Conservation (phyloP, 169 alveolate species). For the Condylostoma magnum region DNA sequence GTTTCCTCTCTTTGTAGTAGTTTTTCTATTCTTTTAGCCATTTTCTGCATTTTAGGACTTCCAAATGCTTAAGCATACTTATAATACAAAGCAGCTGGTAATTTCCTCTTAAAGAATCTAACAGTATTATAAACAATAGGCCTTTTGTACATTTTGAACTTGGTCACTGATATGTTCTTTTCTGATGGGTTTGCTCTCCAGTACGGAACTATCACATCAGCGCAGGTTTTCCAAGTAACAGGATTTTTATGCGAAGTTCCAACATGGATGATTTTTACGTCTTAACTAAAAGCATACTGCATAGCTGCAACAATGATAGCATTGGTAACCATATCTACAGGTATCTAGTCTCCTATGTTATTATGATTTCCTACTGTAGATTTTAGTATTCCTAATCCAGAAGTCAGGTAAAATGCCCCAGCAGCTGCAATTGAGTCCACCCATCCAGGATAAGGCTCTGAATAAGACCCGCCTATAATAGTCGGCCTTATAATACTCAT, state of each 20-base stretch:
- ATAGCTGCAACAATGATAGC: slow-evolving; percentile 53
- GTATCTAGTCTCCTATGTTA: slow-evolving; percentile 67
- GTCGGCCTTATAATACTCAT: slow-evolving; percentile 65
- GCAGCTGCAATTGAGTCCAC: slow-evolving; percentile 68
- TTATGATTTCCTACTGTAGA: slow-evolving; percentile 48
- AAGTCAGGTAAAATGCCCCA: slow-evolving; percentile 54
- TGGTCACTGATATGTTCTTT: slow-evolving; percentile 30
- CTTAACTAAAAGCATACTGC: slow-evolving; percentile 8
- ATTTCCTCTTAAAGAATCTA: slow-evolving; percentile 29
- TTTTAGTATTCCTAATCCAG: slow-evolving; percentile 66
- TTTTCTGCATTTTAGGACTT: slow-evolving; percentile 37
- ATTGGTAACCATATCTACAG: slow-evolving; percentile 72
- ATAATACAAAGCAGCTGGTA: slow-evolving; percentile 41
- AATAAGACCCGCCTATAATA: slow-evolving; percentile 62
- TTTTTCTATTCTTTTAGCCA: slow-evolving; percentile 36
- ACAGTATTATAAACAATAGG: slow-evolving; percentile 28
- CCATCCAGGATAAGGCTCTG: slow-evolving; percentile 82
- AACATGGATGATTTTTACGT: slow-evolving; percentile 40
- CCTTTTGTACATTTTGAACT: slow-evolving; percentile 23
- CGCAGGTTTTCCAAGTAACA: slow-evolving; percentile 59
- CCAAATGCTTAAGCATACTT: slow-evolving; percentile 41
- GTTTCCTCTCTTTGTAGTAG: slow-evolving; percentile 47
- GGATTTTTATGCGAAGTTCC: slow-evolving; percentile 65
- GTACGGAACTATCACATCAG: slow-evolving; percentile 28
- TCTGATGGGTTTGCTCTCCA: slow-evolving; percentile 48